A percentile compares a stretch with the other conserved stretches of the same genome.
phyloP scores from a whole-genome alignment of 345 rosid genomes.

The Garcia nutans region DNA sequence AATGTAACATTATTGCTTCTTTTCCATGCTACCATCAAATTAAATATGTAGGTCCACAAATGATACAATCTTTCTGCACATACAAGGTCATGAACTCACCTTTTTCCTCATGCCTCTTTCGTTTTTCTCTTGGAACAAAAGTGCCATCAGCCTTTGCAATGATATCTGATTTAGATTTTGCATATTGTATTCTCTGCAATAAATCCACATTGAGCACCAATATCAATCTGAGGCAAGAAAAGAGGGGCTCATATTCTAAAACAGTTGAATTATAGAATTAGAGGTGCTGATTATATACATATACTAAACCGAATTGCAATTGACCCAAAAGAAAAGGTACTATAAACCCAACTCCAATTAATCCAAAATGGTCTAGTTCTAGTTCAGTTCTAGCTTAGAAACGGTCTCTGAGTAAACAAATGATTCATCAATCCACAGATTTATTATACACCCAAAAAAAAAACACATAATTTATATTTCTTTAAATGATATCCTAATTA shows the following conservation, averaged over 20 bases:
- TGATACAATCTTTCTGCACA: neutral
- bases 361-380: no score
- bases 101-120: slow-evolving; percentile 93
- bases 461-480: no score
- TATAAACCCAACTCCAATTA: neutral
- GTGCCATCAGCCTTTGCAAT: slow-evolving; percentile 97
- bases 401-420: neutral
- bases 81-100: slow-evolving; percentile 37
- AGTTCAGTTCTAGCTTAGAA: neutral
- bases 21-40: neutral
- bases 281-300: neutral
- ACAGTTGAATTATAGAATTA: neutral
- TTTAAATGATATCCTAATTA: neutral
- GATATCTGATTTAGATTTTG: slow-evolving; percentile 89
- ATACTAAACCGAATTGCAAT: neutral
- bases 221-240: neutral
- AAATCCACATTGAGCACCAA: slow-evolving; percentile 8
- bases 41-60: neutral
- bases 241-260: neutral
- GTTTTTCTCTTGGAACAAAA: slow-evolving; percentile 91
- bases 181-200: slow-evolving; percentile 83
- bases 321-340: neutral
- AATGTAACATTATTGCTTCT: neutral
- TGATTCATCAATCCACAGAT: neutral
- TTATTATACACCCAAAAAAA: neutral